These are phyloP conservation scores for Skeletonema menzelii DNA, from an alignment of 108 stramenopile genomes.

Conservation along the genomic window DNA sequence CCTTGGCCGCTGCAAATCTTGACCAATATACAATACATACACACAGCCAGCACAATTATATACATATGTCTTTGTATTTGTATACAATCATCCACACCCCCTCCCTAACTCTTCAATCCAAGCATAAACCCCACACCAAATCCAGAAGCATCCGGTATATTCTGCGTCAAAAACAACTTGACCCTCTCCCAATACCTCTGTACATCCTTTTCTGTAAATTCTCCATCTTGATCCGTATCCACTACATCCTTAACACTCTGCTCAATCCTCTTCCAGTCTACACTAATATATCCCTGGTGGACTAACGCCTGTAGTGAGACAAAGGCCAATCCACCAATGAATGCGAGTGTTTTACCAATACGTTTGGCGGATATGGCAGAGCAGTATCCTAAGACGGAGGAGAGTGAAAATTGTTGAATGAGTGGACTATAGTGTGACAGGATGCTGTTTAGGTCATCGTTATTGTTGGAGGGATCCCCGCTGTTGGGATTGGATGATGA, in stretches of 20 bases:
- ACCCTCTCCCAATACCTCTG: constrained; percentile 80
- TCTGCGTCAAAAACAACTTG: constrained; percentile 72
- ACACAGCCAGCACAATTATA: background rate
- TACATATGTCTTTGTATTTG: too few species aligned
- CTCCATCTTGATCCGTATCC: constrained; percentile 54
- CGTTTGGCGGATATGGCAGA: constrained; percentile 83
- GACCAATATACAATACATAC: too few species aligned
- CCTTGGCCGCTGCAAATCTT: too few species aligned
- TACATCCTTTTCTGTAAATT: constrained; percentile 54
- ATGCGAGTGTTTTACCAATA: constrained; percentile 76
- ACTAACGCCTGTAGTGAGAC: constrained; percentile 71
- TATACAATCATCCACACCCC: too few species aligned
- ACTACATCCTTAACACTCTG: constrained; percentile 60
- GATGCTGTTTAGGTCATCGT: background rate
- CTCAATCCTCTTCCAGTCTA: constrained; percentile 88
- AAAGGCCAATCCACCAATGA: constrained; percentile 77
- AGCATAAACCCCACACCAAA: constrained; percentile 86
- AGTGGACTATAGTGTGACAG: constrained; percentile 36
- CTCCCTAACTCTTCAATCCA: constrained; percentile 52
- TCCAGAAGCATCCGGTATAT: constrained; percentile 83
- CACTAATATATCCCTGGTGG: constrained; percentile 71
- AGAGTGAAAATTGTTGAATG: constrained; percentile 66
- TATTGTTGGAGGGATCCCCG: constrained; percentile 12
- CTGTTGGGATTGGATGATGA: constrained; percentile 27
- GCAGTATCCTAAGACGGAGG: constrained; percentile 85